Conservation (phyloP, 2,329 filamentous ascomycete species). For the Fusarium pseudoanthophilum region DNA sequence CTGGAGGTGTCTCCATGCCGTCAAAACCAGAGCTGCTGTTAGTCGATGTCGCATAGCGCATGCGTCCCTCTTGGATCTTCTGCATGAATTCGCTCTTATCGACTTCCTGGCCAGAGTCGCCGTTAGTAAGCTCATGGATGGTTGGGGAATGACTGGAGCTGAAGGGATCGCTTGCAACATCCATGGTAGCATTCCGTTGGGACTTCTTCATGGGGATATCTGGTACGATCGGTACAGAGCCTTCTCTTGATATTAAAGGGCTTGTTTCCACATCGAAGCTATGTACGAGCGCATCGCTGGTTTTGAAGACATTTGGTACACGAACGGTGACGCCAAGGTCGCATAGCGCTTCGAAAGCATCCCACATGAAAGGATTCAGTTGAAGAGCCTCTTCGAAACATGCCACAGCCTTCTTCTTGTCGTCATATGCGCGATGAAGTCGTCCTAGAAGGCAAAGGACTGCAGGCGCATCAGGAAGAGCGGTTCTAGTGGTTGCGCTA, state of each 20-base stretch:
- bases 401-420: conserved; percentile 83
- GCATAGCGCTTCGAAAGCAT: conserved; percentile 89
- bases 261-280: conserved; percentile 55
- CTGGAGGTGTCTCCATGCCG: conserved; percentile 70
- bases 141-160: conserved; percentile 56
- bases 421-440: conserved; percentile 83
- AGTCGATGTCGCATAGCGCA: conserved; percentile 55
- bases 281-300: conserved; percentile 66
- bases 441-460: conserved; percentile 88
- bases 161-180: conserved; percentile 62
- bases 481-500: conserved; percentile 77
- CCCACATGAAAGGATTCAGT: conserved; percentile 96
- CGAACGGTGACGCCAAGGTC: conserved; percentile 86
- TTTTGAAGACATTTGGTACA: conserved; percentile 86
- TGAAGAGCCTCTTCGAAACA: conserved; percentile 91
- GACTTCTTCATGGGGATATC: conserved; percentile 58
- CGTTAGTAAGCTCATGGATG: conserved; percentile 56
- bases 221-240: conserved; percentile 46
- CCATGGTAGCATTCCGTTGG: conserved; percentile 52
- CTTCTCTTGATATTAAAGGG: conserved; percentile 52
- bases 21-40: conserved; percentile 59
- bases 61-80: conserved; percentile 63
- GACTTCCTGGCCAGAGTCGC: conserved; percentile 54
- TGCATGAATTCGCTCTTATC: conserved; percentile 66
- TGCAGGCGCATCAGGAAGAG: conserved; percentile 83